phyloP scores from a whole-genome alignment of 2,329 filamentous ascomycete genomes.

The Esteya vermicola region DNA sequence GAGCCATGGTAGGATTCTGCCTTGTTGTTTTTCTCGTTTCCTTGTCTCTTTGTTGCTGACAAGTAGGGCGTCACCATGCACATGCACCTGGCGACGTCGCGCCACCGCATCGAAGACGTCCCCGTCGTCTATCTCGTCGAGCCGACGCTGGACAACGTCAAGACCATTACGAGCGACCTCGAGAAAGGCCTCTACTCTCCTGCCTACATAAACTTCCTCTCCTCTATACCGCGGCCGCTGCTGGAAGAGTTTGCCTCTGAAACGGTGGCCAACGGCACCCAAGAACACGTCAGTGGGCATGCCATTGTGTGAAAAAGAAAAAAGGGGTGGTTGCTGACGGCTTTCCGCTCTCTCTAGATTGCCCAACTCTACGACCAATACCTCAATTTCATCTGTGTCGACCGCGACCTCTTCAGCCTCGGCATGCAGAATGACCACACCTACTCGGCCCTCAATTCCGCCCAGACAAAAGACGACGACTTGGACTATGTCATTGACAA shows the following conservation, averaged over 20 bases:
- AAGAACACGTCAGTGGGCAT: slow-evolving; percentile 36
- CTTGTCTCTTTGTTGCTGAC: neutral
- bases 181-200: slow-evolving; percentile 80
- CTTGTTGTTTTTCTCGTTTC: neutral
- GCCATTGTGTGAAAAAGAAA: no score
- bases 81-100: slow-evolving; percentile 67
- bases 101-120: slow-evolving; percentile 90
- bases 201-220: slow-evolving; percentile 93
- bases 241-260: slow-evolving; percentile 90
- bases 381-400: slow-evolving; percentile 90
- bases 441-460: slow-evolving; percentile 94
- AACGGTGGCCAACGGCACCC: slow-evolving; percentile 69
- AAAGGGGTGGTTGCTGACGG: neutral
- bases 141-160: slow-evolving; percentile 66
- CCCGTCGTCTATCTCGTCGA: slow-evolving; percentile 95
- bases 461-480: slow-evolving; percentile 76
- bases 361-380: slow-evolving; percentile 94
- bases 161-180: slow-evolving; percentile 72
- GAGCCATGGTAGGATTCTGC: slow-evolving; percentile 54
- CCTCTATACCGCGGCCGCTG: slow-evolving; percentile 75
- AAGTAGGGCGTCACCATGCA: slow-evolving; percentile 75
- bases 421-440: slow-evolving; percentile 82
- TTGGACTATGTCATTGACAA: slow-evolving; percentile 77
- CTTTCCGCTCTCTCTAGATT: slow-evolving; percentile 36
- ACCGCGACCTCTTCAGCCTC: slow-evolving; percentile 88